phyloP scores from a whole-genome alignment of 495 filamentous ascomycete species.

The Darksidea phi region DNA sequence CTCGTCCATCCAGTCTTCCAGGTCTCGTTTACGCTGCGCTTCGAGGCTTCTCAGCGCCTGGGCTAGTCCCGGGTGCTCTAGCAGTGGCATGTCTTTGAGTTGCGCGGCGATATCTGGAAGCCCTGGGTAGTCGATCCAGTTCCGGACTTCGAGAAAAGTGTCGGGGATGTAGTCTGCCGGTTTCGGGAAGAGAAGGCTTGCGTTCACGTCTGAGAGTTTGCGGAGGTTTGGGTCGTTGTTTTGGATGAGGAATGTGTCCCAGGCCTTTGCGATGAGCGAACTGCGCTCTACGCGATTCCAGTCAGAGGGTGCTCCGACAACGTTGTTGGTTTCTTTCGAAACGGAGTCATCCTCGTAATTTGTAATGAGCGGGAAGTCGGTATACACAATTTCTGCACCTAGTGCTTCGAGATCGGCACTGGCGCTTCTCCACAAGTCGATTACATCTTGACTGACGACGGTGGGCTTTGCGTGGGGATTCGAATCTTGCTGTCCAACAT shows the following conservation, averaged over 20 bases:
- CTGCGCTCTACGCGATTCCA: conserved; percentile 40
- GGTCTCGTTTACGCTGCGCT: conserved; percentile 37
- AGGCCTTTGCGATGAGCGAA: conserved; percentile 39
- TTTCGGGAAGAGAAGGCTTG: conserved; percentile 35
- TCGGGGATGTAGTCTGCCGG: conserved; percentile 35
- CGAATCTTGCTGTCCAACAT: conserved; percentile 36
- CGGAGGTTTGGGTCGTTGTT: conserved; percentile 32
- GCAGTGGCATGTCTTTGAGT: conserved; percentile 21
- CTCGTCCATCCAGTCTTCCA: conserved; percentile 41
- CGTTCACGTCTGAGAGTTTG: conserved; percentile 32
- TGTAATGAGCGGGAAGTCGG: conserved; percentile 43
- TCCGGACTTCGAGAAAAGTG: conserved; percentile 32
- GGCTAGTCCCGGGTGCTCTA: conserved; percentile 34
- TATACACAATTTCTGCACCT: conserved; percentile 40
- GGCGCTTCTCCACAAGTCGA: conserved; percentile 39
- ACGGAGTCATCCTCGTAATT: conserved; percentile 38
- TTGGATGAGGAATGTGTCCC: conserved; percentile 41
- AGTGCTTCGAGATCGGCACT: conserved; percentile 32
- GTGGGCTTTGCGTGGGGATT: conserved; percentile 32
- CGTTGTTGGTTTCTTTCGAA: conserved; percentile 35
- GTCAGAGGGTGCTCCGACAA: conserved; percentile 30
- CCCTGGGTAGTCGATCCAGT: conserved; percentile 35
- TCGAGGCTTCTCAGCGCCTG: conserved; percentile 38
- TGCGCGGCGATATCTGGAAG: conserved; percentile 24
- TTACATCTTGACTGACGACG: conserved; percentile 20